Evolutionary conservation across 2,329 filamentous ascomycete genomes (phyloP), one percentile per base, ranked within the genome.

Genomic region (Sclerotinia nivalis): DNA sequence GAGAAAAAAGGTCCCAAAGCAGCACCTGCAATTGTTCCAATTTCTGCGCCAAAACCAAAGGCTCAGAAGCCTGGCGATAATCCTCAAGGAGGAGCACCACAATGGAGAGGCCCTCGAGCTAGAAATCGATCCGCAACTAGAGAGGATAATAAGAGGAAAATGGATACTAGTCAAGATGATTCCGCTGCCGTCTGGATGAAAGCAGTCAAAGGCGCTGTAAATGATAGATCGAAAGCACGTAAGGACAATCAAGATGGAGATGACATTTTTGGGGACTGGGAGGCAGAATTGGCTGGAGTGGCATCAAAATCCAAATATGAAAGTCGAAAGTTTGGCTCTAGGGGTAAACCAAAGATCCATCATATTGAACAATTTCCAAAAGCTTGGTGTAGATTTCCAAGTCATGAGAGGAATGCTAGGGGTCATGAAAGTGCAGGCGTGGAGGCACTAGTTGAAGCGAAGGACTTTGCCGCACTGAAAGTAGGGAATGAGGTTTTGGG

Each of bases 361-460:
- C 55, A 69, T 2, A 65, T 65, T 49, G 65, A 66, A 54, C 68
- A 66, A 15, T 77, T 73, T 66, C 77, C 77, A 22, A 70, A 70
- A 10, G 70, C 73, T 13, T 78, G 77, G 77, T 73, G 76, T 52
- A 71, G 72, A 28, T 78, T 72, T 58, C 72, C 74, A 5, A 77
- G 73, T 43, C 76, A 78, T 49, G 71, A 70, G 56, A 74, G 77
- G 2, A 49, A 70, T n/a, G 72, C 74, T 59, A 72, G 77, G 43
- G 72, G 61, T 43, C 47, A 58, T 20, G 67, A 64, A 43, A 75
- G 72, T 67, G 74, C 73, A 31, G 72, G 70, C 22, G 37, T 69
- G 6, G 50, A 34, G 0, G 71, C 77, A 37, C 37, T 55, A 2
- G 70, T 78, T 31, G 70, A 74, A 34, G 43, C 70, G 3, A 72